phyloP scores from a whole-genome alignment of 176 grass and related monocot genomes.

The Cymbopogon citratus region DNA sequence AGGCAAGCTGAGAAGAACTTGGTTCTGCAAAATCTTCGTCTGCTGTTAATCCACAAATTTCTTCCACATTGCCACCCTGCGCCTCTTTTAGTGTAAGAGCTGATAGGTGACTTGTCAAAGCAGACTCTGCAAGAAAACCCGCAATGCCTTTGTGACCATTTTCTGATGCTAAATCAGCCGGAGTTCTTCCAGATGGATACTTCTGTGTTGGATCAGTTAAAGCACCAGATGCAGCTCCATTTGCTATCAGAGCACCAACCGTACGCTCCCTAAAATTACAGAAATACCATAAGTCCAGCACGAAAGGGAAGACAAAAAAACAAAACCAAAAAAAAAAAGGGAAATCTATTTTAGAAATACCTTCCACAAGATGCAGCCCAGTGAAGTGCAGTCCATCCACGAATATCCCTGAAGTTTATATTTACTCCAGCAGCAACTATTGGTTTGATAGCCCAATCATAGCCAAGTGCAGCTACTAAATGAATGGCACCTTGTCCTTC shows the following conservation, averaged over 20 bases:
- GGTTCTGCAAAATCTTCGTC: constrained; percentile 33
- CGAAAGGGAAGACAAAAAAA: neutral
- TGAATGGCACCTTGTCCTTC: constrained; percentile 96
- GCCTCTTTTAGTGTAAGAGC: constrained; percentile 74
- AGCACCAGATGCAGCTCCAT: constrained; percentile 64
- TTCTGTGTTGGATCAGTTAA: constrained; percentile 90
- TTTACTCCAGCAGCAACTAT: constrained; percentile 74
- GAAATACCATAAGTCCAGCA: neutral
- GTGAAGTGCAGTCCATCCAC: constrained; percentile 98
- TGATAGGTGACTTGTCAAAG: constrained; percentile 88
- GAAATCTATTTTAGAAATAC: constrained; percentile 36
- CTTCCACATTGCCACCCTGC: constrained; percentile 42
- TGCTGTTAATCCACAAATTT: constrained; percentile 32
- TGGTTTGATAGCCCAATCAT: constrained; percentile 96
- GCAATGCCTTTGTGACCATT: constrained; percentile 95
- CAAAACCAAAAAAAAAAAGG: neutral
- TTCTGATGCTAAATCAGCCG: constrained; percentile 95
- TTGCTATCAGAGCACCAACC: constrained; percentile 65
- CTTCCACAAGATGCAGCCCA: constrained; percentile 95
- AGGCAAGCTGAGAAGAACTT: constrained; percentile 39
- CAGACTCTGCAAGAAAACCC: constrained; percentile 93
- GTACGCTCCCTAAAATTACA: constrained; percentile 62
- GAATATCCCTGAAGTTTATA: constrained; percentile 94
- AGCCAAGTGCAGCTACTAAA: constrained; percentile 89
- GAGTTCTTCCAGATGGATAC: constrained; percentile 76